Evolutionary conservation across 1,139 yeast genomes (phyloP).

Genomic region (Taiozyma onychis): DNA sequence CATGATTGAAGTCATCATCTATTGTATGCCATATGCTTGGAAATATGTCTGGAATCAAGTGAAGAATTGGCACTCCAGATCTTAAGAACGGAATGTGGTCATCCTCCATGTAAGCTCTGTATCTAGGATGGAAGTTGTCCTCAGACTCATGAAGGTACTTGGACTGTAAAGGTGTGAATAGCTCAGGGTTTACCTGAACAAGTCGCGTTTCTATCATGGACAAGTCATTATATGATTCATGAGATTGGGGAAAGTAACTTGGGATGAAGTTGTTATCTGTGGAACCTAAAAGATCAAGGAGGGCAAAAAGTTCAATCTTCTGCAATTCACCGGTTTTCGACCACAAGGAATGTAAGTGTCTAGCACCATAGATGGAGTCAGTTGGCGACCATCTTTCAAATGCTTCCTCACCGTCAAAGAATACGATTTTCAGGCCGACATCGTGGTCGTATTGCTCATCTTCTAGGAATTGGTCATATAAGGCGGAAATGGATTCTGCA

Average conservation of each 20-base stretch:
- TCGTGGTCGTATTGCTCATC: constrained; percentile 15
- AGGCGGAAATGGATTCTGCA: constrained; percentile 30
- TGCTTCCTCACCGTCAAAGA: constrained; percentile 61
- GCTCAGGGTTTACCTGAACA: constrained; percentile 5
- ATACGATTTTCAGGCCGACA: constrained; percentile 41
- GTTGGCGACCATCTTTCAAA: constrained; percentile 40
- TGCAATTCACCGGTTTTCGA: constrained; percentile 18
- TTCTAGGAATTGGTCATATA: constrained; percentile 19
- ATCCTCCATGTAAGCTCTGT: constrained; percentile 37
- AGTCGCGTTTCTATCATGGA: constrained; percentile 26
- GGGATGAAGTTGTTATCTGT: constrained; percentile 30
- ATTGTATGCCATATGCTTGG: constrained; percentile 48
- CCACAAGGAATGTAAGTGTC: constrained; percentile 41
- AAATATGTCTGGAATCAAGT: constrained; percentile 44
- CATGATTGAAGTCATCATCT: constrained; percentile 26
- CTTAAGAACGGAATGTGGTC: constrained; percentile 48
- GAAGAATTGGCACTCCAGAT: constrained; percentile 42
- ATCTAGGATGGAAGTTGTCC: constrained; percentile 14
- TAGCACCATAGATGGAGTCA: constrained; percentile 53
- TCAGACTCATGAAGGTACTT: constrained; percentile 19
- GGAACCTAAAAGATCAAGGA: constrained; percentile 46
- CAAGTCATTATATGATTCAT: constrained; percentile 33
- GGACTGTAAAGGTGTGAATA: constrained; percentile 2
- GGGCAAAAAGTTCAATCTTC: constrained; percentile 36
- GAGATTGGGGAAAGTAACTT: constrained; percentile 41